phyloP scores from a whole-genome alignment of 768 basidiomycete genomes.

The Pisolithus tinctorius region DNA sequence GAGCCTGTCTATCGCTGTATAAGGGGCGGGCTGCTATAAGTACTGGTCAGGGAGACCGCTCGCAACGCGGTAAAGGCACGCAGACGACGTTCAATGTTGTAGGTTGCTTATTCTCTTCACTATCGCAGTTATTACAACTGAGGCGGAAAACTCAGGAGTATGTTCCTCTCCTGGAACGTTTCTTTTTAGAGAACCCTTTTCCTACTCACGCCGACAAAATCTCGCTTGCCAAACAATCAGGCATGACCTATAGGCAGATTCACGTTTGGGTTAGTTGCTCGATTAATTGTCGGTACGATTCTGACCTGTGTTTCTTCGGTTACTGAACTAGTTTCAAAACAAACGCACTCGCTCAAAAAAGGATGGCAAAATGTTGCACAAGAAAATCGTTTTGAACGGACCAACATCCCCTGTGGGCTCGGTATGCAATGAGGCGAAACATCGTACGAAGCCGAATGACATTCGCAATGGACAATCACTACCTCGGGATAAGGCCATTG shows the following conservation, averaged over 20 bases:
- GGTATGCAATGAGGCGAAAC: slow-evolving; percentile 26
- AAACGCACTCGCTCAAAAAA: slow-evolving; percentile 27
- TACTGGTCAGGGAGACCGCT: too few relatives aligned
- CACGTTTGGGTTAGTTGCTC: slow-evolving; percentile 43
- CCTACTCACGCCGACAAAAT: slow-evolving; percentile 36
- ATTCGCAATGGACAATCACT: slow-evolving; percentile 19
- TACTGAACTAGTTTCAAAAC: slow-evolving; percentile 44
- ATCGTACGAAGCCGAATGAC: slow-evolving; percentile 13
- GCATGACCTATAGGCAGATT: slow-evolving; percentile 42
- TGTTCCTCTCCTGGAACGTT: slow-evolving; percentile 38
- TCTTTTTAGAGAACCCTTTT: slow-evolving; percentile 42
- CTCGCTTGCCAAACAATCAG: slow-evolving; percentile 34
- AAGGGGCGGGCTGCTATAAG: too few relatives aligned
- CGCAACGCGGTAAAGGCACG: not conserved
- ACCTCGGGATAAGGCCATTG: slow-evolving; percentile 20
- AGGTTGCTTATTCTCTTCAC: not conserved
- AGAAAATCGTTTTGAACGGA: too few relatives aligned
- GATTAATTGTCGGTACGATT: not conserved
- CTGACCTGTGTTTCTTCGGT: not conserved
- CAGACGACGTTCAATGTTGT: not conserved
- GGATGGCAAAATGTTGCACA: too few relatives aligned
- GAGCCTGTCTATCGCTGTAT: too few relatives aligned
- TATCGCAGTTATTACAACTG: too few relatives aligned
- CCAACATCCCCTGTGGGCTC: slow-evolving; percentile 2
- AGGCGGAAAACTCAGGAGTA: slow-evolving; percentile 38